Conservation (phyloP, 129 eudicot species). For the Flaveria ramosissima region DNA sequence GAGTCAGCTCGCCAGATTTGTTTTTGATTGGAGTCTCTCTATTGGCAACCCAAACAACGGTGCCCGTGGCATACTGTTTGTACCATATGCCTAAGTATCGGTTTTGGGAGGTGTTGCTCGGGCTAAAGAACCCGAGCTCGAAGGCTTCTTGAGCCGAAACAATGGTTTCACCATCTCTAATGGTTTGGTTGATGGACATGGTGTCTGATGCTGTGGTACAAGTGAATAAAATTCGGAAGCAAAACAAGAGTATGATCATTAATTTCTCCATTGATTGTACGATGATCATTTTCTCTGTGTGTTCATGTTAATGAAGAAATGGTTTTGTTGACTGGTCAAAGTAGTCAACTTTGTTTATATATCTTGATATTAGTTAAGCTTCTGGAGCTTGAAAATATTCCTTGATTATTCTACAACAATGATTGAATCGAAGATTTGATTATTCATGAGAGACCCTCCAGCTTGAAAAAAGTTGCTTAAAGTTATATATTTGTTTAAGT, state of each 20-base stretch:
- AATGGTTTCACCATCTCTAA: neutral
- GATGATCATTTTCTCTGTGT: neutral
- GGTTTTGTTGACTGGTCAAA: no score
- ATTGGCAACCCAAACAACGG: neutral
- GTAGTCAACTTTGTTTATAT: no score
- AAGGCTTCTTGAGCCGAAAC: neutral
- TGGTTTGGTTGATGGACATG: neutral
- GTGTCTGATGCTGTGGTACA: neutral
- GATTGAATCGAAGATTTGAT: no score
- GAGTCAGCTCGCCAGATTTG: neutral
- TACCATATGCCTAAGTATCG: neutral
- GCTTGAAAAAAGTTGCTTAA: no score
- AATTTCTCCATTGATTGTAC: neutral
- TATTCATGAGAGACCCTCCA: no score
- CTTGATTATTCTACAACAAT: no score
- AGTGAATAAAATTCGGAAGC: neutral
- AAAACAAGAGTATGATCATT: neutral
- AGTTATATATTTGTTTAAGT: no score
- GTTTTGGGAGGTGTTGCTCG: neutral
- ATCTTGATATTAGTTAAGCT: no score
- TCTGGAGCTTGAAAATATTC: no score
- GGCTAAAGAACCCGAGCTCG: neutral
- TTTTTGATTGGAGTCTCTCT: neutral
- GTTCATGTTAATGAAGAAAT: no score
- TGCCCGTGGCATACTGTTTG: neutral